Evolutionary conservation across 2,329 filamentous ascomycete genomes (phyloP).

Genomic region (Sordariomycetes sp.): DNA sequence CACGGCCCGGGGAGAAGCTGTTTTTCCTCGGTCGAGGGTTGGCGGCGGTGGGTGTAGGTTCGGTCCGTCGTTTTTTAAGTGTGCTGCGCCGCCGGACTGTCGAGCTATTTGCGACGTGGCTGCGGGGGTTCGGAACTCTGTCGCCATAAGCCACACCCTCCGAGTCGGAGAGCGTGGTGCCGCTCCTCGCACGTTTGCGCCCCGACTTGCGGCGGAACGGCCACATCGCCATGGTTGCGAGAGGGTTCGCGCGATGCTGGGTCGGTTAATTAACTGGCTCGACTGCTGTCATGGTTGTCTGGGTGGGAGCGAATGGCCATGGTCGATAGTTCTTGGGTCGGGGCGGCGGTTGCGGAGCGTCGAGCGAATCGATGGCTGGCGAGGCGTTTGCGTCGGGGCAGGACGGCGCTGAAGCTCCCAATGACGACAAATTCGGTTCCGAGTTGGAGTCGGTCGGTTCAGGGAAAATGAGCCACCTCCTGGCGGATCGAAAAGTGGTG

Average conservation of each 20-base stretch:
- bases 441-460: not conserved
- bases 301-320: not conserved
- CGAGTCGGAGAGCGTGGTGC: conserved; percentile 43
- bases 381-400: not conserved
- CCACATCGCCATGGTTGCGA: conserved; percentile 64
- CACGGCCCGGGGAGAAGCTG: conserved; percentile 51
- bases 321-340: not conserved
- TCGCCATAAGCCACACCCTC: conserved; percentile 19
- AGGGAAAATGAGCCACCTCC: not conserved
- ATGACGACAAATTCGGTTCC: not conserved
- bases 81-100: conserved; percentile 13
- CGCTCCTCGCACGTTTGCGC: conserved; percentile 43
- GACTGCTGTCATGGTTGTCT: not conserved
- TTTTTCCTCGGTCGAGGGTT: conserved; percentile 33
- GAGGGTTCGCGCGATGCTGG: not conserved
- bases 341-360: not conserved
- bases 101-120: conserved; percentile 17
- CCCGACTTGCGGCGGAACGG: conserved; percentile 68
- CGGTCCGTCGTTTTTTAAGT: conserved; percentile 31
- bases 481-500: not conserved
- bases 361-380: not conserved
- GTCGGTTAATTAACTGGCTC: not conserved
- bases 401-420: not conserved
- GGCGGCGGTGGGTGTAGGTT: conserved; percentile 33
- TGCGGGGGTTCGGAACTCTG: conserved; percentile 19